A percentile compares a stretch with the other conserved stretches of the same genome.
Evolutionary conservation across 139 green algal species (phyloP).

Genomic region (Limnomonas spitsbergensis): DNA sequence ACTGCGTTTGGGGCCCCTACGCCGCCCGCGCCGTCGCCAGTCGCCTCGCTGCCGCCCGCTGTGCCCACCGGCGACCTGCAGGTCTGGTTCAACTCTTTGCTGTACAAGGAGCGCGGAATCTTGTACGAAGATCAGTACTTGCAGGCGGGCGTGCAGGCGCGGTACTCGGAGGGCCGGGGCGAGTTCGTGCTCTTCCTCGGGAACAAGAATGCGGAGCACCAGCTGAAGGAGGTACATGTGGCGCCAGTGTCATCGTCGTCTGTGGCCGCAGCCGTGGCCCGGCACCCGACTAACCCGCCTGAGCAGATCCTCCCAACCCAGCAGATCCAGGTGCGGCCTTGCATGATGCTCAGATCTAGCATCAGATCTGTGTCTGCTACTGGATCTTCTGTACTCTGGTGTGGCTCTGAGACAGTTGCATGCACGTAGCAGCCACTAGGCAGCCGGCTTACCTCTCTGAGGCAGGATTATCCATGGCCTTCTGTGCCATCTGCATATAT

Average conservation of each 20-base stretch:
- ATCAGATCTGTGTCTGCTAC: too few species aligned
- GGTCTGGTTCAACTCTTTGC: conserved; percentile 34
- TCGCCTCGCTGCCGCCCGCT: conserved; percentile 13
- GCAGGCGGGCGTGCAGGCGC: conserved; percentile 83
- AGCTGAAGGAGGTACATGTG: too few species aligned
- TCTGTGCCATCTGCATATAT: too few species aligned
- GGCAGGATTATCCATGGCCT: too few species aligned
- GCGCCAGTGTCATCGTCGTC: too few species aligned
- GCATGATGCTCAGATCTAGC: too few species aligned
- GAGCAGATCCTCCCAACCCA: conserved; percentile 42
- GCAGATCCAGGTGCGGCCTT: conserved; percentile 36
- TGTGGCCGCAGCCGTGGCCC: conserved; percentile 6
- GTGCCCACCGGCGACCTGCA: conserved; percentile 38
- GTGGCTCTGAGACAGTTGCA: too few species aligned
- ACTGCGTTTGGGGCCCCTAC: conserved; percentile 16
- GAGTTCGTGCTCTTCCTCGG: conserved; percentile 79
- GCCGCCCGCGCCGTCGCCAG: neutral
- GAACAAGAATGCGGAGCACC: too few species aligned
- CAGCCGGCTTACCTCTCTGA: too few species aligned
- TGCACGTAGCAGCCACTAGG: too few species aligned
- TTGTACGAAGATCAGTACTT: conserved; percentile 93
- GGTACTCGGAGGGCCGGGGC: conserved; percentile 51
- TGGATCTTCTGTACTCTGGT: too few species aligned
- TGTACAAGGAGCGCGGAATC: conserved; percentile 68
- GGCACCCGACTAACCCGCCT: neutral